Evolutionary conservation across 2,329 filamentous ascomycete species (phyloP).

Genomic region (Trichoderma sp.): DNA sequence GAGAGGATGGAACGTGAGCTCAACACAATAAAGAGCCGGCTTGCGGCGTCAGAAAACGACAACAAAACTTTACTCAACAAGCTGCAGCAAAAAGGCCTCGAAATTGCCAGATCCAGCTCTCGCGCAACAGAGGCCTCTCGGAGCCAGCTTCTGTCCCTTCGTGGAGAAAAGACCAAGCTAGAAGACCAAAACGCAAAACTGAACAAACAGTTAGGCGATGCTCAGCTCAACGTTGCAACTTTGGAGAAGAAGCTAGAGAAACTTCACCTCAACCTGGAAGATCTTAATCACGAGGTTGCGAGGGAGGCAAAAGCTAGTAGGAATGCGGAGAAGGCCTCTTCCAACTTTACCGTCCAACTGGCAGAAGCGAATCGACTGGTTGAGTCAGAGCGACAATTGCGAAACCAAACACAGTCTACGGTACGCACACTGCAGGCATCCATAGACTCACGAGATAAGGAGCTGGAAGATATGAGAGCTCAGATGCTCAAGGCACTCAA

Average conservation of each 20-base stretch:
- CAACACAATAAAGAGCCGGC: conserved; percentile 82
- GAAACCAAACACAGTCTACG: conserved; percentile 80
- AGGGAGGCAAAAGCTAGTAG: conserved; percentile 86
- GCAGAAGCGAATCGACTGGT: conserved; percentile 86
- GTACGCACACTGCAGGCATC: conserved; percentile 76
- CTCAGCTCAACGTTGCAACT: conserved; percentile 76
- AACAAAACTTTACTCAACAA: conserved; percentile 95
- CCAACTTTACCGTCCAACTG: conserved; percentile 74
- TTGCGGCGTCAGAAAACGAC: conserved; percentile 92
- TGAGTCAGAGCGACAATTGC: conserved; percentile 84
- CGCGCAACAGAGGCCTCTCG: conserved; percentile 81
- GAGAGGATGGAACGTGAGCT: conserved; percentile 89
- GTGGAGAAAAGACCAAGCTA: conserved; percentile 75
- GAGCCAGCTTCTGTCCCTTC: conserved; percentile 69
- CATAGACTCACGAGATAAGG: conserved; percentile 75
- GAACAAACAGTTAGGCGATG: conserved; percentile 79
- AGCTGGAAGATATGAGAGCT: conserved; percentile 74
- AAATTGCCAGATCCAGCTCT: conserved; percentile 88
- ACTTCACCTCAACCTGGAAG: conserved; percentile 80
- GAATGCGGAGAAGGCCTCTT: conserved; percentile 85
- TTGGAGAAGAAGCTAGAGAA: conserved; percentile 95
- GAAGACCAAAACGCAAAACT: conserved; percentile 82
- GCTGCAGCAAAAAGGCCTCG: conserved; percentile 92
- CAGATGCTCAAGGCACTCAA: conserved; percentile 82
- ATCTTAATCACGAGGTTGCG: conserved; percentile 87